Evolutionary conservation across 805 yeast species (phyloP), one percentile per base, ranked within the genome.

Genomic region (Brettanomyces sp.): DNA sequence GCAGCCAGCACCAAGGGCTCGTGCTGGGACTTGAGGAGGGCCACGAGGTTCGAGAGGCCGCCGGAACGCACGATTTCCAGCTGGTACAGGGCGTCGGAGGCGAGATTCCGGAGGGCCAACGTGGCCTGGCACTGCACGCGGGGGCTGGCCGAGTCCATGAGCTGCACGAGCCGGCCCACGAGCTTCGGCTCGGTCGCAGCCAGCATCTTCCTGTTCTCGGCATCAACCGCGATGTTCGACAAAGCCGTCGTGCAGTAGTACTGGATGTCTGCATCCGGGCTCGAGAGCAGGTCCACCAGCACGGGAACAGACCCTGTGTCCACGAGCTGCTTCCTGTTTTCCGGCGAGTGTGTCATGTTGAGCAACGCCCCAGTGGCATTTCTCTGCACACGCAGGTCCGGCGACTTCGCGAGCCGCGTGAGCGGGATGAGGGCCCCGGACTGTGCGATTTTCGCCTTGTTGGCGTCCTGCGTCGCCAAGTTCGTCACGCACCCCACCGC

Each of bases 401-500:
- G 85, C 3, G 96, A 86, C 65, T 86, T 89, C 12, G 99, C 99
- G 52, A 93, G 74, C 65, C 87, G 88, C 1, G 98, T 91, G 57
- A 93, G 76, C 3, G 99, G 99, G 30, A 88, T 82, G 49, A 93
- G 74, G 1, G 99, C 99, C 18, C 99, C 99, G 22, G 95, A 82
- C 42, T 89, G 83, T 21, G 99, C 99, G 57, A 93, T 93, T 63
- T 88, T 89, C 45, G 93, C 82, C 65, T 93, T 93, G 68, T 93
- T 93, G 58, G 88, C 96, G 66, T 93, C 99, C 67, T 87, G 96
- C 5, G 99, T 93, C 6, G 99, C 99, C 65, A 93, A 77, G 62
- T 93, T 93, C 35, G 99, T 93, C 60, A 93, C 90, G 64, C 99
- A 93, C 14, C 99, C 99, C 47, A 93, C 99, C 3, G 99, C 99